phyloP scores from a whole-genome alignment of 2,329 filamentous ascomycete genomes.

The Aspergillus costaricaensis region DNA sequence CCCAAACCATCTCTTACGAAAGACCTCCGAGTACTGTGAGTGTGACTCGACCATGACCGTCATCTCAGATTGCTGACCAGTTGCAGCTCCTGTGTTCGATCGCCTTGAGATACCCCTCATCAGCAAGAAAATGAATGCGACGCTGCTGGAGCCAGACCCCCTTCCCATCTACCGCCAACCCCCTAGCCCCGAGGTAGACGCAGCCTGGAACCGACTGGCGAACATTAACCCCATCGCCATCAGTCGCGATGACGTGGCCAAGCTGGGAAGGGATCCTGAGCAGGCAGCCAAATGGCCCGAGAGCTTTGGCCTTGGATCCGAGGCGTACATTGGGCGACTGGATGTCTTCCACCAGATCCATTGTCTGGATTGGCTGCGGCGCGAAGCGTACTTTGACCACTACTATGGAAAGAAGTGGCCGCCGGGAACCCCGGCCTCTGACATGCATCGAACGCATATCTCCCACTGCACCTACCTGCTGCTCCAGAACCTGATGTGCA shows the following conservation, averaged over 20 bases:
- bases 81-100: not conserved
- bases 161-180: constrained; percentile 7
- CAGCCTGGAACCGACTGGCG: constrained; percentile 4
- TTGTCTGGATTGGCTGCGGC: constrained; percentile 8
- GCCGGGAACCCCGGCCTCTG: not conserved
- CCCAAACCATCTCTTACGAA: not conserved
- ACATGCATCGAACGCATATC: constrained; percentile 9
- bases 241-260: constrained; percentile 4
- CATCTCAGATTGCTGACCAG: not conserved
- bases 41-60: not conserved
- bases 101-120: not conserved
- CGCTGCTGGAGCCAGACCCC: constrained; percentile 1
- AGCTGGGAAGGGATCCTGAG: constrained; percentile 3
- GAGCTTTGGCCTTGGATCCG: constrained; percentile 6
- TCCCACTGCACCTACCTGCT: constrained; percentile 11
- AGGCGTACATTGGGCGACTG: constrained; percentile 7
- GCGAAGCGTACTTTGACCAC: constrained; percentile 6
- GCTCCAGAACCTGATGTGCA: constrained; percentile 9
- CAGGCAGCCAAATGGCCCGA: not conserved
- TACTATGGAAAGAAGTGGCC: constrained; percentile 6
- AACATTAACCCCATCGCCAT: constrained; percentile 2
- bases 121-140: not conserved
- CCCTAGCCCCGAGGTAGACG: constrained; percentile 6
- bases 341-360: constrained; percentile 13
- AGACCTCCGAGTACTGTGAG: constrained; percentile 6